phyloP scores from a whole-genome alignment of 2,329 filamentous ascomycete genomes.

The Setomelanomma holmii region DNA sequence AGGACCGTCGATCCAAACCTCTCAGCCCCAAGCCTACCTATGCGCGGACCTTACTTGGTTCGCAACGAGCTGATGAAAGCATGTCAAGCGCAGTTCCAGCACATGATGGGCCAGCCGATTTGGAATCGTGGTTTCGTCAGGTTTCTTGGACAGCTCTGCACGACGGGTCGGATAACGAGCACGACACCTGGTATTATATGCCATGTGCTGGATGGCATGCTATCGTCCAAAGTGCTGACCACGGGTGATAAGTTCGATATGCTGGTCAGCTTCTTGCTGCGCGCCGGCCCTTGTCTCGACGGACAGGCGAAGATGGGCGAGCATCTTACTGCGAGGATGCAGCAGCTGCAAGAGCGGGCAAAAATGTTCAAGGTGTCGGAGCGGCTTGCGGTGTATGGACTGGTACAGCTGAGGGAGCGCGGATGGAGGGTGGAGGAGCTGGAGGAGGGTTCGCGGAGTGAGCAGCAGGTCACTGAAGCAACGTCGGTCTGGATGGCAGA shows the following conservation, averaged over 20 bases:
- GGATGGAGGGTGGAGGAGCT: not conserved
- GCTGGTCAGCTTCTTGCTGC: not conserved
- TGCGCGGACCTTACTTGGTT: not conserved
- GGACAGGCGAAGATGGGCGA: not conserved
- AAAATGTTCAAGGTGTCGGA: not conserved
- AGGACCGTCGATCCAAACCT: not conserved
- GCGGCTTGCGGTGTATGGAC: not conserved
- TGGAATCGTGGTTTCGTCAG: not conserved
- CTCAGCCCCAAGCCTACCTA: not conserved
- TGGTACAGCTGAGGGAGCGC: not conserved
- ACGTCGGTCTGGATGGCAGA: not conserved
- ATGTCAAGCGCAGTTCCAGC: not conserved
- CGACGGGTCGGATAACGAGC: not conserved
- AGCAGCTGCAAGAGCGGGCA: not conserved
- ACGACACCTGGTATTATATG: not conserved
- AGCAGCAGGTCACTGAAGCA: not conserved
- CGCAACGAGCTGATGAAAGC: not conserved
- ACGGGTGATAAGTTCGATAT: not conserved
- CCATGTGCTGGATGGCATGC: not conserved
- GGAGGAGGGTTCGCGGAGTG: not conserved
- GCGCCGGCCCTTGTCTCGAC: constrained; percentile 1
- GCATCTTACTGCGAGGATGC: not conserved
- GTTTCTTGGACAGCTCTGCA: not conserved
- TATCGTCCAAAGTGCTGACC: not conserved
- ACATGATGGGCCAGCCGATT: not conserved